These are phyloP conservation scores for Cylindrodendrum hubeiense DNA, from an alignment of 2,329 filamentous ascomycete genomes.

Conservation along the genomic window DNA sequence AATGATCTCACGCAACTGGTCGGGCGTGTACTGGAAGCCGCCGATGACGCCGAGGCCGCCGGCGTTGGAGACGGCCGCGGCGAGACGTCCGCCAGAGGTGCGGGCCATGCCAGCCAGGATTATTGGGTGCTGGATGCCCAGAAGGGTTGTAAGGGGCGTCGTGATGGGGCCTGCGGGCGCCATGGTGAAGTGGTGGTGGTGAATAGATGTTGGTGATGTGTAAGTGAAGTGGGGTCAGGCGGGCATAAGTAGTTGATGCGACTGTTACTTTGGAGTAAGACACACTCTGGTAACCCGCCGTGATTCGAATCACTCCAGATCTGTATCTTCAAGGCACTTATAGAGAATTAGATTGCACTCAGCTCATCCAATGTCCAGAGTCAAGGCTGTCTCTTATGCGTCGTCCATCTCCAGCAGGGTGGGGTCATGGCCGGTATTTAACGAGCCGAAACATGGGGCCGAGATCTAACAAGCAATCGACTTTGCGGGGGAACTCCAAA, in stretches of 20 bases:
- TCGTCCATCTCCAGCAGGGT: background rate
- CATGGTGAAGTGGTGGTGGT: slow-evolving; percentile 47
- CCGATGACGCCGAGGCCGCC: slow-evolving; percentile 85
- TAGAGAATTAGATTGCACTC: background rate
- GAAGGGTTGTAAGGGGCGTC: slow-evolving; percentile 82
- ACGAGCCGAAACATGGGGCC: slow-evolving; percentile 26
- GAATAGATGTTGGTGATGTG: background rate
- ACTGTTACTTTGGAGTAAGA: background rate
- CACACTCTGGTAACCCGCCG: background rate
- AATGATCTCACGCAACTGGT: slow-evolving; percentile 83
- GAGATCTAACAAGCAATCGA: slow-evolving; percentile 6
- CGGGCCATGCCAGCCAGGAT: slow-evolving; percentile 95
- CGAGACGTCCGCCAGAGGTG: slow-evolving; percentile 81
- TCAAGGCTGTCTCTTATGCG: background rate
- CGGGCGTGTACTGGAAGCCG: slow-evolving; percentile 78
- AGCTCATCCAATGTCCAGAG: background rate
- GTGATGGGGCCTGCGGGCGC: slow-evolving; percentile 68
- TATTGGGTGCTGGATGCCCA: slow-evolving; percentile 89
- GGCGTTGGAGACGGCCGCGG: slow-evolving; percentile 89
- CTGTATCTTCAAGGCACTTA: background rate
- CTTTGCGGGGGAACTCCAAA: slow-evolving; percentile 46
- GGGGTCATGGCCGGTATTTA: slow-evolving; percentile 13
- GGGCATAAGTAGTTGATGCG: no score
- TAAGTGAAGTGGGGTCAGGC: background rate
- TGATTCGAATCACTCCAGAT: background rate